Evolutionary conservation across 2,329 filamentous ascomycete species (phyloP).

Genomic region (Trichoderma lentiforme): DNA sequence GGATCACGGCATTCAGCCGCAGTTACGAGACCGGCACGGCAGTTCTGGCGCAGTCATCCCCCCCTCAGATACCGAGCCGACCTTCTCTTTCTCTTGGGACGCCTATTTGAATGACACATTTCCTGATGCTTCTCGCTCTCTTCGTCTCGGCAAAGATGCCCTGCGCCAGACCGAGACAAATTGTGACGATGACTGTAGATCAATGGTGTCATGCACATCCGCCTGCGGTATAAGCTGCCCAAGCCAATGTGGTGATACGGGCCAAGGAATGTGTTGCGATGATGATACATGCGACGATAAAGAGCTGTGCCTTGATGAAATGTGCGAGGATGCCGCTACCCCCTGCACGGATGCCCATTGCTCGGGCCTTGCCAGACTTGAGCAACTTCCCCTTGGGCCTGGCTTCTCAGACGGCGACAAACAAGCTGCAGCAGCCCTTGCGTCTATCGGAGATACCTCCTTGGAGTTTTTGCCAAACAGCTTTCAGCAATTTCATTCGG

Average conservation of each 20-base stretch:
- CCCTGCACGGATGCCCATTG: conserved; percentile 38
- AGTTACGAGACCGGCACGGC: not conserved
- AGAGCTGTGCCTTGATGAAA: conserved; percentile 27
- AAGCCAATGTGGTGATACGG: conserved; percentile 34
- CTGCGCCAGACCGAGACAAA: not conserved
- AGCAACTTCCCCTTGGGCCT: not conserved
- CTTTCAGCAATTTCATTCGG: not conserved
- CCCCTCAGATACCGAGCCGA: conserved; percentile 8
- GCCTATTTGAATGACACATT: conserved; percentile 20
- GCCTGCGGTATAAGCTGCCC: conserved; percentile 35
- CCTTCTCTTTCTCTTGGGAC: conserved; percentile 21
- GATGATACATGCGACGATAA: conserved; percentile 33
- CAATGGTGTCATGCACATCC: conserved; percentile 33
- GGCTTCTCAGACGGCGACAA: conserved; percentile 25
- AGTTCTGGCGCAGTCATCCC: not conserved
- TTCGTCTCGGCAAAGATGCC: not conserved
- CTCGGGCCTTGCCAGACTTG: conserved; percentile 16
- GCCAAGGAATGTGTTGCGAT: conserved; percentile 35
- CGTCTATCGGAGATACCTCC: conserved; percentile 29
- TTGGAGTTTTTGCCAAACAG: not conserved
- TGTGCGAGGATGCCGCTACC: conserved; percentile 35
- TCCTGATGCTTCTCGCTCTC: conserved; percentile 5
- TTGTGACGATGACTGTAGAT: conserved; percentile 31
- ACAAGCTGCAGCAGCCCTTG: conserved; percentile 30
- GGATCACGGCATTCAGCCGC: not conserved